phyloP scores from a whole-genome alignment of 2,329 filamentous ascomycete genomes.

The Apiospora hydei region DNA sequence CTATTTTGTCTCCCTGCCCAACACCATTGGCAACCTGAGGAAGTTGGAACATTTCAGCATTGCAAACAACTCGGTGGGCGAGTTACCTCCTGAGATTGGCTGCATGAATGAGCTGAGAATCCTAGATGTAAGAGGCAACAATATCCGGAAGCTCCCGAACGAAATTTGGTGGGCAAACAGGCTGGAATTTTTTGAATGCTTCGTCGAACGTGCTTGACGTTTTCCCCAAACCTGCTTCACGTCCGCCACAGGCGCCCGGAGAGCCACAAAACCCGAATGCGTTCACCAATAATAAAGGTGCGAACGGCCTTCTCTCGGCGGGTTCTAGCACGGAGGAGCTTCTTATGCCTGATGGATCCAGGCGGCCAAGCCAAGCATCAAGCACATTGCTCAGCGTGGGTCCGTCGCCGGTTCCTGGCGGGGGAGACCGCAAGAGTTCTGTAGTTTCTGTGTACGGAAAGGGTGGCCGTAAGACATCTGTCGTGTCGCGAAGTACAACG shows the following conservation, averaged over 20 bases:
- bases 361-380: conserved; percentile 86
- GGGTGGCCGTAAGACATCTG: conserved; percentile 84
- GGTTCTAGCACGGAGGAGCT: conserved; percentile 83
- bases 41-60: conserved; percentile 93
- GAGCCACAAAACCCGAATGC: conserved; percentile 50
- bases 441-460: conserved; percentile 82
- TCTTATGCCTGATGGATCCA: conserved; percentile 60
- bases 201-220: conserved; percentile 92
- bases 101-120: conserved; percentile 84
- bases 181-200: conserved; percentile 86
- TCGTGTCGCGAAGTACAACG: conserved; percentile 70
- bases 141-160: conserved; percentile 84
- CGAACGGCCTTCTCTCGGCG: conserved; percentile 57
- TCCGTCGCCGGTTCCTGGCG: conserved; percentile 70
- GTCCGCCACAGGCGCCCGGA: conserved; percentile 67
- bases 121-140: conserved; percentile 92
- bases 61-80: conserved; percentile 86
- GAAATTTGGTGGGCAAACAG: conserved; percentile 97
- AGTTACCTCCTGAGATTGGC: conserved; percentile 86
- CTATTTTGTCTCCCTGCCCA: conserved; percentile 89
- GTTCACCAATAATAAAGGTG: conserved; percentile 50
- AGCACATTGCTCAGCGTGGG: conserved; percentile 78
- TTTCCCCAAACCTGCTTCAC: conserved; percentile 86
- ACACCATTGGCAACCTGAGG: conserved; percentile 82
- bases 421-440: conserved; percentile 77